phyloP scores from a whole-genome alignment of 345 rosid genomes.

The Populus nigra region DNA sequence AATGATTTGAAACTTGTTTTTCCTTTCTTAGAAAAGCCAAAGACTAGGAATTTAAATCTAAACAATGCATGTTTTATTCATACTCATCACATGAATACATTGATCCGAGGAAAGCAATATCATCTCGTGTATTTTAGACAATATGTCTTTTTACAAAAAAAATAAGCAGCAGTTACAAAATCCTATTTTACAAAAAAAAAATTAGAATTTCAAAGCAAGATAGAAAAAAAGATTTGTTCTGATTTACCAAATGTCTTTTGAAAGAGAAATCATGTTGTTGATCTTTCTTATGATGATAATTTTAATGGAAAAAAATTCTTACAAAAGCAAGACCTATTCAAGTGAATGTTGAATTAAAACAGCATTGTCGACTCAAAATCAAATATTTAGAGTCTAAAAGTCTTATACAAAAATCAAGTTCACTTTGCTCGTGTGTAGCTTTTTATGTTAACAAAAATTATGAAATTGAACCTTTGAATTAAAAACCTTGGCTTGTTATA shows the following conservation, averaged over 20 bases:
- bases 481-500: not conserved
- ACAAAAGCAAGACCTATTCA: not conserved
- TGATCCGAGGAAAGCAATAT: too few species aligned
- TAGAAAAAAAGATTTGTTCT: not conserved
- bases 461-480: not conserved
- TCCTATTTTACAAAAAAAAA: not conserved
- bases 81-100: too few species aligned
- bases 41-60: too few species aligned
- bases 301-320: not conserved
- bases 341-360: not conserved
- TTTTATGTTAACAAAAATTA: not conserved
- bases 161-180: not conserved
- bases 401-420: not conserved
- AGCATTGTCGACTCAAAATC: not conserved
- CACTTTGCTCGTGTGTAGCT: not conserved
- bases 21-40: too few species aligned
- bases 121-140: too few species aligned
- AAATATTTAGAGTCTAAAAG: not conserved
- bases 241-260: not conserved
- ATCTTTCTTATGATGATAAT: not conserved
- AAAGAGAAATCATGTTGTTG: not conserved
- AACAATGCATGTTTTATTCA: too few species aligned
- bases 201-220: not conserved
- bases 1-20: too few species aligned
- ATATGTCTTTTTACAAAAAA: too few species aligned